phyloP scores from a whole-genome alignment of 2,329 filamentous ascomycete species.

The Pyricularia sp. region DNA sequence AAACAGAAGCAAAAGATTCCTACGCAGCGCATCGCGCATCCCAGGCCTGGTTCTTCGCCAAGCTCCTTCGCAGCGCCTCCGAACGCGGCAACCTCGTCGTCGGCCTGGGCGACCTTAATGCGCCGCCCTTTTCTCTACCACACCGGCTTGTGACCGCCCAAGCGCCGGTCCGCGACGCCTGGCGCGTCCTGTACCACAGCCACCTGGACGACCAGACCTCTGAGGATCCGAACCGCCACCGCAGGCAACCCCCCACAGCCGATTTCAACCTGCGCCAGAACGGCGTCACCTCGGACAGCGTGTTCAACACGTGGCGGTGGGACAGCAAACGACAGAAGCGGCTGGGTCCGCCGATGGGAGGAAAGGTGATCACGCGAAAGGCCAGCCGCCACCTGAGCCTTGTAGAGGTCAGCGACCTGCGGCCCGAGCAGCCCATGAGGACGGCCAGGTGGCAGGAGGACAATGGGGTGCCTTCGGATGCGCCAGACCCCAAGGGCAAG shows the following conservation, averaged over 20 bases:
- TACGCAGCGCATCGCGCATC: conserved; percentile 87
- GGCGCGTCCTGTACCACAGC: conserved; percentile 73
- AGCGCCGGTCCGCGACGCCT: conserved; percentile 73
- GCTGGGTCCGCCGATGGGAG: conserved; percentile 37
- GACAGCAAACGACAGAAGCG: conserved; percentile 58
- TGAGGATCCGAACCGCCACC: not conserved
- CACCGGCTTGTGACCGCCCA: conserved; percentile 75
- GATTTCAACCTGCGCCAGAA: conserved; percentile 71
- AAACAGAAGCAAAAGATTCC: conserved; percentile 57
- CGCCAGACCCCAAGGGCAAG: conserved; percentile 67
- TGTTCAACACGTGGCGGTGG: conserved; percentile 93
- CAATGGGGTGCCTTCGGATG: conserved; percentile 38
- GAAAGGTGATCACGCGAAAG: not conserved
- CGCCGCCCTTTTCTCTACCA: conserved; percentile 78
- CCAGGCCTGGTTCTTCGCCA: conserved; percentile 91
- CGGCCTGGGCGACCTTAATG: conserved; percentile 91
- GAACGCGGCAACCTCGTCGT: conserved; percentile 77
- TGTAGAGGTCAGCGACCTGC: conserved; percentile 6
- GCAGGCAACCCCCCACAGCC: conserved; percentile 56
- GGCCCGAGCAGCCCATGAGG: not conserved
- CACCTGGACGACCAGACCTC: conserved; percentile 43
- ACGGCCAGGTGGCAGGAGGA: conserved; percentile 3
- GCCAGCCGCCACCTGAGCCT: conserved; percentile 3
- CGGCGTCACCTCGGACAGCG: conserved; percentile 78
- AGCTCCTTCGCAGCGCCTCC: conserved; percentile 72